Evolutionary conservation across 129 eudicot genomes (phyloP).

Genomic region (Erigeron canadensis): DNA sequence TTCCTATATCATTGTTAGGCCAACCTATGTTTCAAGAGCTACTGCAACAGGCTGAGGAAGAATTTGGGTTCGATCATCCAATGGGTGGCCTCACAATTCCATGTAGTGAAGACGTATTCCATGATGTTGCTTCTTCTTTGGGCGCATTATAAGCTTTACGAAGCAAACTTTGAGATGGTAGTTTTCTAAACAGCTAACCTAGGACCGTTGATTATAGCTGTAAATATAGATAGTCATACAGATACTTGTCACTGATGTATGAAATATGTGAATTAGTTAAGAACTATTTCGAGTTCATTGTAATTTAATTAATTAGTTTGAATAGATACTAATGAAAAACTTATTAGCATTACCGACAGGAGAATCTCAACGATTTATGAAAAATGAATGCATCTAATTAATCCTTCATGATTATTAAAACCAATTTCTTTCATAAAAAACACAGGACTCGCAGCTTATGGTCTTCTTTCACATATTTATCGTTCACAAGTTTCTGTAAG

Average conservation of each 20-base stretch:
- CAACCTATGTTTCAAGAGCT: background rate
- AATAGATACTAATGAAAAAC: no score
- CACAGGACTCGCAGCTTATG: no score
- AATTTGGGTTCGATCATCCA: background rate
- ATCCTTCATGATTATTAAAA: no score
- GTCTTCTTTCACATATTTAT: no score
- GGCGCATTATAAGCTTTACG: background rate
- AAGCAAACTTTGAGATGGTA: background rate
- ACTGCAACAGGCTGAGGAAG: background rate
- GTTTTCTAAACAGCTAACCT: background rate
- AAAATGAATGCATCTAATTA: no score
- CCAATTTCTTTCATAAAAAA: no score
- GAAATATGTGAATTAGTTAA: background rate
- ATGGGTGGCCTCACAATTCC: slow-evolving; percentile 2
- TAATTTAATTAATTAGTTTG: no score
- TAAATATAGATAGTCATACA: background rate
- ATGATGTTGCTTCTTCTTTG: background rate
- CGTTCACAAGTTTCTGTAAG: no score
- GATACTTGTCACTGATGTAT: background rate
- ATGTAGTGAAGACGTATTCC: background rate
- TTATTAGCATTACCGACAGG: no score
- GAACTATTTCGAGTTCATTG: no score
- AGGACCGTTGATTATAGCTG: background rate
- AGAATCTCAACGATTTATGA: no score
- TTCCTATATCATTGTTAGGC: background rate